Evolutionary conservation across 805 yeast species (phyloP), one percentile per base, ranked within the genome.

Genomic region (Barnettozyma siamensis): DNA sequence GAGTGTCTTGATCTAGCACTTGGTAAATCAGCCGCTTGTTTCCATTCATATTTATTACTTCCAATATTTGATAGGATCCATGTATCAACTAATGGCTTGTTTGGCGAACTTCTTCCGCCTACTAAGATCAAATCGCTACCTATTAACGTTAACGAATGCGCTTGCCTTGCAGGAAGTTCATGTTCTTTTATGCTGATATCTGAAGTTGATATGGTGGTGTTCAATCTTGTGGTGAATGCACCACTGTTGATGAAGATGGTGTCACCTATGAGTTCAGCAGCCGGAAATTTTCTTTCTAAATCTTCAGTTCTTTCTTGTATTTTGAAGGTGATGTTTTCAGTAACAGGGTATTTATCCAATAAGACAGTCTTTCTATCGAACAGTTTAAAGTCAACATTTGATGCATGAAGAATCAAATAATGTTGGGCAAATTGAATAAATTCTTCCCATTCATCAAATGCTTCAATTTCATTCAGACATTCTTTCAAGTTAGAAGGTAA

Each of bases 371-470:
- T 28, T 2, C 23, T 10, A 5, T 33, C 15, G n/a, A 43, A 45
- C 4, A 50, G 27, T 11, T 17, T n/a, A 0, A 42, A 18, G 2
- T 35, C 34, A 27, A 29, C 49, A 49, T 73, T 76, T 0, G 80
- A 69, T 2, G 87, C 87, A 59, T 82, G 88, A 3, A 80, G 65
- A 31, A 82, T 66, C 29, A 79, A 65, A 53, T 85, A 86, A 57
- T 85, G 93, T 51, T 83, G 91, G 43, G 86, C 76, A 53, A 83
- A 85, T 12, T 82, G 54, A 23, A 79, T 70, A 47, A 85, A 84
- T 59, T 85, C 95, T 61, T 85, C 95, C 76, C 85, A 75, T 61
- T 86, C 95, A 58, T 86, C 95, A 59, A 85, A 86, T 3, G 75
- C 74, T 55, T 85, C 94, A 17, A 83, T 67, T 1, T 54, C 35